Evolutionary conservation across 169 alveolate species (phyloP).

Genomic region (Cryptosporidium sp.): DNA sequence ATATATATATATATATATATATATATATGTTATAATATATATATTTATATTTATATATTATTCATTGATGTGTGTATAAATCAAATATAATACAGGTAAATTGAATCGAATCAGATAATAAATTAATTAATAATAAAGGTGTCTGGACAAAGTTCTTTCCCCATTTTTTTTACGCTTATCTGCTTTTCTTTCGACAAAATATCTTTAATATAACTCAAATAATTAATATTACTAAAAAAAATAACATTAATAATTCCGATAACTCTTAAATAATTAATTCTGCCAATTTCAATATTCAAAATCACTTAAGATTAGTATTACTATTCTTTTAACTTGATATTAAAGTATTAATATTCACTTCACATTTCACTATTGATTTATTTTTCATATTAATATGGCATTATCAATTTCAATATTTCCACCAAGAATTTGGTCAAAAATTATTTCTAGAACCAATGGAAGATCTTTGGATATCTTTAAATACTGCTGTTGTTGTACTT

Average conservation of each 20-base stretch:
- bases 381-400: not conserved
- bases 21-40: no score
- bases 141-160: not conserved
- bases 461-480: slow-evolving; percentile 37
- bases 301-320: not conserved
- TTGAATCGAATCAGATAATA: not conserved
- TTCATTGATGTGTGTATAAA: not conserved
- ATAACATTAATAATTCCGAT: not conserved
- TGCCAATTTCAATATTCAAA: not conserved
- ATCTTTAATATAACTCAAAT: not conserved
- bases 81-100: not conserved
- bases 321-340: no score
- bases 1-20: no score
- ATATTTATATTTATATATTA: not conserved
- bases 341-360: not conserved
- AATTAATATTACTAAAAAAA: not conserved
- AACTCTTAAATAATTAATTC: not conserved
- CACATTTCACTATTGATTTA: not conserved
- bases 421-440: slow-evolving; percentile 49
- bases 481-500: slow-evolving; percentile 51
- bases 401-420: slow-evolving; percentile 23
- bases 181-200: not conserved
- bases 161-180: not conserved
- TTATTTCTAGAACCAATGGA: slow-evolving; percentile 53
- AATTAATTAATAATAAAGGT: not conserved